Percentiles rank a stretch among this genome's conserved stretches.
These are phyloP conservation scores for Solanum tarijense DNA, from an alignment of 257 asterid genomes.

Conservation along the genomic window DNA sequence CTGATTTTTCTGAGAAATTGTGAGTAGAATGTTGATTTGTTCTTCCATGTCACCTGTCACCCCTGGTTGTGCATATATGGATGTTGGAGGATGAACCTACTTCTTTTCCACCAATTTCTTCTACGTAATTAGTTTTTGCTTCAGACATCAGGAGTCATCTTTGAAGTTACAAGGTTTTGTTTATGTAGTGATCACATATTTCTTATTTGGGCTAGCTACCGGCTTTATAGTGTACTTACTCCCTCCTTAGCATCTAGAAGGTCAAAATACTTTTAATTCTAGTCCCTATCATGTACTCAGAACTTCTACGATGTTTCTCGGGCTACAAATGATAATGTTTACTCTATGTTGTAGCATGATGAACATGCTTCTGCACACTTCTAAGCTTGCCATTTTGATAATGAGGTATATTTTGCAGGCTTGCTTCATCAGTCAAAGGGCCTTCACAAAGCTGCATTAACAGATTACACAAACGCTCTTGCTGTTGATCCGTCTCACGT, in stretches of 20 bases:
- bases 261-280: background rate
- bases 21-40: background rate
- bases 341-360: background rate
- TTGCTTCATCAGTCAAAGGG: slow-evolving; percentile 66
- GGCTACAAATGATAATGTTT: background rate
- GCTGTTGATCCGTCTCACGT: slow-evolving; percentile 52
- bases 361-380: background rate
- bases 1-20: background rate
- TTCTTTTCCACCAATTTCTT: background rate
- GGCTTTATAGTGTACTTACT: background rate
- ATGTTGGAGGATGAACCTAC: background rate
- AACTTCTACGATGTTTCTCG: background rate
- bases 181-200: background rate
- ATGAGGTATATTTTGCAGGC: slow-evolving; percentile 33
- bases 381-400: background rate
- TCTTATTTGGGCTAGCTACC: background rate
- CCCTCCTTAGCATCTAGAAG: background rate
- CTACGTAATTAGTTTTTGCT: background rate
- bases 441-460: slow-evolving; percentile 45
- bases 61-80: background rate
- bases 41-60: background rate
- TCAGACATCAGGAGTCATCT: background rate
- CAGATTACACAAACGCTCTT: slow-evolving; percentile 42
- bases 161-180: background rate
- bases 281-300: background rate